Evolutionary conservation across 306 rosid species (phyloP), one percentile per base, ranked within the genome.

Genomic region (Ammopiptanthus mongolicus): DNA sequence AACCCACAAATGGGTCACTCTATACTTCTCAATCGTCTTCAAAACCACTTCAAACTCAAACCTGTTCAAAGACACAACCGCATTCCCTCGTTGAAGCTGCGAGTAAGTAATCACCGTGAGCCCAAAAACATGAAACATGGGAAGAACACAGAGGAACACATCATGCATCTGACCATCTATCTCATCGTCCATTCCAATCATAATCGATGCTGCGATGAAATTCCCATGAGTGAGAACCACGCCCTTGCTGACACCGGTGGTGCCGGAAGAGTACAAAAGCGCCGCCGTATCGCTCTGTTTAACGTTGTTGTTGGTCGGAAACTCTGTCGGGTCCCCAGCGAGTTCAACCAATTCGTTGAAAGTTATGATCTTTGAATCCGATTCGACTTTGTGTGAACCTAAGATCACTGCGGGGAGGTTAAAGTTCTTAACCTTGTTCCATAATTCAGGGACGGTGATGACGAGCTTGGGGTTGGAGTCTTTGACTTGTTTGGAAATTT

Each of bases 121-220:
- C 13, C 98, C 98, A 34, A 87, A 87, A 39, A 95, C 91, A 68
- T 95, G 98, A 60, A 88, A 95, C 96, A 95, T 90, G 0, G 97
- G 98, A 69, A 95, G 37, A 23, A 91, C 90, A 69, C 90, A 86
- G 5, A 95, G 87, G 52, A n/a, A 86, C 63, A 90, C 86, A 9
- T 67, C 13, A 39, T 83, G 50, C 73, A 23, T 64, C 34, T 80
- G 86, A 2, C 88, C 85, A 0, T 73, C 60, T 36, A 81, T 12
- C 0, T 79, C 87, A 78, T 91, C 97, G 9, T 95, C 97, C 88
- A 87, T 34, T 0, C 85, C 42, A 0, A 81, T 15, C 98, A 88
- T 91, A 10, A 79, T 0, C 5, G 95, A 77, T 0, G 95, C 69
- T 2, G 98, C 73, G 0, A 95, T 86, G 87, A 91, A 86, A 66